Conservation (phyloP, 2,329 filamentous ascomycete species). For the Aspergillus felis region DNA sequence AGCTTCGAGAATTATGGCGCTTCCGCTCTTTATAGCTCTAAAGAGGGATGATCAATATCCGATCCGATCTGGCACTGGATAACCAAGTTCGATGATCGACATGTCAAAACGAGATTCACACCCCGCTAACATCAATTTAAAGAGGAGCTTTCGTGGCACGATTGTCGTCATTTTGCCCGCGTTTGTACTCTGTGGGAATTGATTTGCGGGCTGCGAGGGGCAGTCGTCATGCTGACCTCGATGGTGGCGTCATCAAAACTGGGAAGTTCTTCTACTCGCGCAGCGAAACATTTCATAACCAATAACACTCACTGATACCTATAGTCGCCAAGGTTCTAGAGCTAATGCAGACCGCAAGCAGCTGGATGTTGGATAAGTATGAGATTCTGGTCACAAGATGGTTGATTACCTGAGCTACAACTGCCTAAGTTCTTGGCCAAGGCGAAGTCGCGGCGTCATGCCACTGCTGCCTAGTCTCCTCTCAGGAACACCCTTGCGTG, state of each 20-base stretch:
- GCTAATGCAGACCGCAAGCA: neutral
- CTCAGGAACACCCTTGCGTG: neutral
- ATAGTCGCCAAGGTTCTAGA: neutral
- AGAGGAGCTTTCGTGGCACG: neutral
- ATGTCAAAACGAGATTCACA: neutral
- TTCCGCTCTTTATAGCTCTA: neutral
- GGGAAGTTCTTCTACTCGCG: neutral
- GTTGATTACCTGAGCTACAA: neutral
- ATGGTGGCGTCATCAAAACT: constrained; percentile 20
- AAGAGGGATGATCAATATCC: neutral
- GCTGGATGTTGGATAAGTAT: neutral
- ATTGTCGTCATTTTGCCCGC: neutral
- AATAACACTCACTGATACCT: neutral
- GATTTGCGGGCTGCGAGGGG: constrained; percentile 6
- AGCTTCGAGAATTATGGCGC: neutral
- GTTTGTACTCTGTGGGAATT: neutral
- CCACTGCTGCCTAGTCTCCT: neutral
- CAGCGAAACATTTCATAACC: neutral
- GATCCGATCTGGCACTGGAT: neutral
- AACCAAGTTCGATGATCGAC: neutral
- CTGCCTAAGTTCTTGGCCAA: neutral
- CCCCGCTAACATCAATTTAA: neutral
- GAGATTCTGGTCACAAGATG: no score
- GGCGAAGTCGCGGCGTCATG: neutral
- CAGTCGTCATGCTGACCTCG: constrained; percentile 28